Conservation (phyloP, 140 eudicot genomes). For the Erigeron philadelphicus region DNA sequence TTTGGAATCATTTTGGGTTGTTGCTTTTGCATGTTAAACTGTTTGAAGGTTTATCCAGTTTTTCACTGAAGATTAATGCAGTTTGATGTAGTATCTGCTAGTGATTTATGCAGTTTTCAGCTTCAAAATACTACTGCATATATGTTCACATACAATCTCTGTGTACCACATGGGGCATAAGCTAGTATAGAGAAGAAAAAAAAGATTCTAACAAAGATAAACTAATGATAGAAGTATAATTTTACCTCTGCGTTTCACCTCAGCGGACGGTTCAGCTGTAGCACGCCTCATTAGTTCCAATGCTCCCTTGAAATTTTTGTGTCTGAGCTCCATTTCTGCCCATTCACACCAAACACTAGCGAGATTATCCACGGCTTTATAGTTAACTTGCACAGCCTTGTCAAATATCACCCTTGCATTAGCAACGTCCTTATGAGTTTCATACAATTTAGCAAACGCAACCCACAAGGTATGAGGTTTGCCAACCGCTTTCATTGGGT, state of each 20-base stretch:
- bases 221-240: background rate
- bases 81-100: too few relatives aligned
- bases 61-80: too few relatives aligned
- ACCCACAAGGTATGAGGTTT: conserved; percentile 98
- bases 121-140: too few relatives aligned
- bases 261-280: conserved; percentile 92
- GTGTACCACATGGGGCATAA: too few relatives aligned
- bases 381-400: conserved; percentile 90
- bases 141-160: too few relatives aligned
- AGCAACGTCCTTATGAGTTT: conserved; percentile 59
- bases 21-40: too few relatives aligned
- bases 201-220: background rate
- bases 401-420: conserved; percentile 93
- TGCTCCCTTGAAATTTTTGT: conserved; percentile 73
- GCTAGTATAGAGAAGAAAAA: background rate
- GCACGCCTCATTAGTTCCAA: conserved; percentile 88
- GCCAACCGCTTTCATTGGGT: conserved; percentile 95
- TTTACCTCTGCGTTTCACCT: conserved; percentile 91
- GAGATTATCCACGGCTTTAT: conserved; percentile 76
- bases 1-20: too few relatives aligned
- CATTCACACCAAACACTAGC: conserved; percentile 99
- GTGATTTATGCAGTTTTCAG: too few relatives aligned
- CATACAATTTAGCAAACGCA: conserved; percentile 87
- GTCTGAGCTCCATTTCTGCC: conserved; percentile 95
- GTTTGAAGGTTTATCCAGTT: too few relatives aligned